A percentile compares a stretch with the other conserved stretches of the same genome.
These are phyloP conservation scores for Neonectria sp. DNA, from an alignment of 2,329 filamentous ascomycete genomes.

Conservation along the genomic window DNA sequence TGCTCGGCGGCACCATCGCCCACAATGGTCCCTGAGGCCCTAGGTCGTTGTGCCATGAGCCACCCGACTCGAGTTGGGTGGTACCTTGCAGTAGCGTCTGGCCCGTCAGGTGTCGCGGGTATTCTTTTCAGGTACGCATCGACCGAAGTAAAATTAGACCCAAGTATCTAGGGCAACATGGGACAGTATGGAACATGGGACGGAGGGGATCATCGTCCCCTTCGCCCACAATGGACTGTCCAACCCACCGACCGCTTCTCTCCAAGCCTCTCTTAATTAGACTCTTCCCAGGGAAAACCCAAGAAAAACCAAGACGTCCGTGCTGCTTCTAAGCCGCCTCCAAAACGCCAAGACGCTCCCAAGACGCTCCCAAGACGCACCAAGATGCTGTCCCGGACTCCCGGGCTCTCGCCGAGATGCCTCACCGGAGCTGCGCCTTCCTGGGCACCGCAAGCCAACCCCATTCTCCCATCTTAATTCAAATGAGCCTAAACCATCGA, in stretches of 20 bases:
- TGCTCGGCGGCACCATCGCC: conserved; percentile 11
- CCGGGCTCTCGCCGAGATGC: conserved; percentile 6
- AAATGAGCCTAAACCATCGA: background rate
- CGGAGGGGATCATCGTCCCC: background rate
- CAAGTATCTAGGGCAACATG: conserved; percentile 10
- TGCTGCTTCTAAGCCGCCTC: conserved; percentile 3
- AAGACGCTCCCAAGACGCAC: conserved; percentile 8
- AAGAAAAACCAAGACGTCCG: background rate
- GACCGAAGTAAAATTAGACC: conserved; percentile 27
- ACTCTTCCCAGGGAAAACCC: background rate
- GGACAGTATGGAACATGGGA: background rate
- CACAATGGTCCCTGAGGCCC: conserved; percentile 17
- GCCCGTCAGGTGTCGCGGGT: conserved; percentile 13
- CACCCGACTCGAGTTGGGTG: background rate
- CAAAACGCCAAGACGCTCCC: background rate
- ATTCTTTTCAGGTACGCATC: conserved; percentile 12
- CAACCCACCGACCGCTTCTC: background rate
- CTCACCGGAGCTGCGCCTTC: conserved; percentile 13
- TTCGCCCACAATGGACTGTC: background rate
- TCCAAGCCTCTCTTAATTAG: background rate
- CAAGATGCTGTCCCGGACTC: background rate
- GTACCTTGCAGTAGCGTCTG: conserved; percentile 32
- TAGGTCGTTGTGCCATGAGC: background rate
- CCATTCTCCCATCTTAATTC: background rate
- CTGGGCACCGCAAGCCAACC: conserved; percentile 2